phyloP scores from a whole-genome alignment of 805 yeast species.

The Cyberlindnera euphorbiae region DNA sequence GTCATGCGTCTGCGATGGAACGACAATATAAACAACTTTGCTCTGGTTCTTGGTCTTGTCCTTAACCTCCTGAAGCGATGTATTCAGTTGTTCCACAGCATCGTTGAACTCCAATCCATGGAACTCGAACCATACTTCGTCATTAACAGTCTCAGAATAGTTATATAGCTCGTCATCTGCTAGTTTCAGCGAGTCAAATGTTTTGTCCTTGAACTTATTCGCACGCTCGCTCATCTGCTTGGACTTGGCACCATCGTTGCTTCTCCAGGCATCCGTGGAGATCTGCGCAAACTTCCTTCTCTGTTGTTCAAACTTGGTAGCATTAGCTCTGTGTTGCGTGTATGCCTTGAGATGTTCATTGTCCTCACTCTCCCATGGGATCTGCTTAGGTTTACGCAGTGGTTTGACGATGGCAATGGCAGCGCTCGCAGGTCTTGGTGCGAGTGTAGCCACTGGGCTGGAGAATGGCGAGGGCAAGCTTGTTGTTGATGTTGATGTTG shows the following conservation, averaged over 20 bases:
- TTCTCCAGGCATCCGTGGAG: conserved; percentile 25
- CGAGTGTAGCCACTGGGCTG: background rate
- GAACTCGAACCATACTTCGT: conserved; percentile 27
- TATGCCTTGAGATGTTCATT: conserved; percentile 14
- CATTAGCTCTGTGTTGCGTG: conserved; percentile 12
- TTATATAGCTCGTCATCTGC: conserved; percentile 26
- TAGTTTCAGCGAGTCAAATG: conserved; percentile 16
- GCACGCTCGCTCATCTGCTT: conserved; percentile 27
- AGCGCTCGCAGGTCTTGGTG: conserved; percentile 2
- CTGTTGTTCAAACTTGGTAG: conserved; percentile 20
- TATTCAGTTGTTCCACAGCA: conserved; percentile 21
- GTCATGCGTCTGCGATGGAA: conserved; percentile 19
- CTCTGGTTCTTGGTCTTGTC: conserved; percentile 5
- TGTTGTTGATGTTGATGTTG: conserved; percentile 1
- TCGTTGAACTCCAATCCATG: conserved; percentile 26
- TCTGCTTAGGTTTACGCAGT: conserved; percentile 17
- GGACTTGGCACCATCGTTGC: conserved; percentile 23
- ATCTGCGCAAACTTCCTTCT: conserved; percentile 24
- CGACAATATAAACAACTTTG: conserved; percentile 21
- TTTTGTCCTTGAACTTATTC: conserved; percentile 16
- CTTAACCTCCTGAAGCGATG: conserved; percentile 14
- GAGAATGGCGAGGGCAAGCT: conserved; percentile 2
- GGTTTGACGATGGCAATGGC: conserved; percentile 18
- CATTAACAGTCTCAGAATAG: conserved; percentile 16
- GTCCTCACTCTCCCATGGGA: conserved; percentile 25